Base-by-base conservation (phyloP, 805 yeast genomes). In the Zygosaccharomyces lentus region DNA sequence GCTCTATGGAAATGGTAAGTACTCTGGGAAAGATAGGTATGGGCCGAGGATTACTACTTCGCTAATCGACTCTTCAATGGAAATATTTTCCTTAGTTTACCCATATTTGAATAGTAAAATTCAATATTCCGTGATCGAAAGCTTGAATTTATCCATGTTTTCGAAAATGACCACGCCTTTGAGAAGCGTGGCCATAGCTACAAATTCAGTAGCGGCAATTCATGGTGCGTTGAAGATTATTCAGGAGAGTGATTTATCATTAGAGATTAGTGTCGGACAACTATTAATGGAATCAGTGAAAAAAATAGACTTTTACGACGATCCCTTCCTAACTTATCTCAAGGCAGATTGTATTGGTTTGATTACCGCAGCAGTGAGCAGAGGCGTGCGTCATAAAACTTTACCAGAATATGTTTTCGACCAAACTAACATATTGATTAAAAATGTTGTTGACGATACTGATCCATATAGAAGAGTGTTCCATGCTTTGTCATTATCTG, bases 41-140 rank as follows among this genome's bases (percentile, higher is more conserved):
- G 39, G 78, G 1, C 80, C 77, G 9, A 68, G 69, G n/a, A 59
- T 68, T 3, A 68, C 72, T 1, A 77, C 80, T 0, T 69, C 79
- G 41, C 66, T 86, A 2, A 75, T 88, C n/a, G 96, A 91, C 65
- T 61, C 76, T 2, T 82, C 96, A 0, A 80, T 91, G 57, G 88
- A 84, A 49, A 71, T 90, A 1, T 87, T 89, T 59, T 79, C 86
- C 4, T 59, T 75, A 7, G 72, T 84, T 1, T 84, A 91, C 52
- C 87, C 95, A 0, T 70, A 73, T 47, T 75, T 91, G 53, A 79
- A 90, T 6, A 66, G 78, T 4, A 86, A 87, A 50, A 84, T 93
- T 43, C 97, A 91, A 58, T 82, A 84, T 47, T 88, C 97, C 1
- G 72, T 93, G n/a, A 65, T 93, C 16, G 97, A 91, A 57, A 86